Percentiles rank a stretch among this genome's conserved stretches.
Evolutionary conservation across 352 stramenopile genomes (phyloP).

Genomic region (Elongisporangium anandrum): DNA sequence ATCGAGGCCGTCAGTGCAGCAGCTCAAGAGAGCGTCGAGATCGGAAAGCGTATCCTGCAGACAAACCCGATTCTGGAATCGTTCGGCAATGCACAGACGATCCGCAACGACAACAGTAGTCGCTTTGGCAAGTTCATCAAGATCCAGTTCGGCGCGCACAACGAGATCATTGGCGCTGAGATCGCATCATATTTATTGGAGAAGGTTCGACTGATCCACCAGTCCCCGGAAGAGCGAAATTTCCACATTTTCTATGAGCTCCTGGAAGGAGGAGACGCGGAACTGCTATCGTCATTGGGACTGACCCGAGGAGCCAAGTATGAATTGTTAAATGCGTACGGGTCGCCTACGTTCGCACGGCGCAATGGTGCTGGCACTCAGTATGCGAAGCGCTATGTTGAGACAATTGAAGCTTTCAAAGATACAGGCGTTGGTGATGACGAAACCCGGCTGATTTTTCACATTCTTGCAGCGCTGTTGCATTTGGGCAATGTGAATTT

Average conservation of each 20-base stretch:
- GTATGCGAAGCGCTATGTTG: slow-evolving; percentile 51
- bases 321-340: slow-evolving; percentile 86
- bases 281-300: slow-evolving; percentile 56
- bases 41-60: slow-evolving; percentile 89
- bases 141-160: slow-evolving; percentile 83
- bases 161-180: slow-evolving; percentile 89
- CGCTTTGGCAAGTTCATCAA: slow-evolving; percentile 97
- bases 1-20: neutral
- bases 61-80: slow-evolving; percentile 97
- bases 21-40: slow-evolving; percentile 53
- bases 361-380: slow-evolving; percentile 30
- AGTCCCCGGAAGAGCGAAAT: slow-evolving; percentile 90
- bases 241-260: slow-evolving; percentile 97
- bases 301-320: slow-evolving; percentile 75
- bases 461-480: slow-evolving; percentile 88
- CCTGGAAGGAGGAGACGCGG: slow-evolving; percentile 69
- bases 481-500: slow-evolving; percentile 96
- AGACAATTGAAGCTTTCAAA: slow-evolving; percentile 73
- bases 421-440: slow-evolving; percentile 57
- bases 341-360: slow-evolving; percentile 24
- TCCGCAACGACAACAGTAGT: slow-evolving; percentile 96
- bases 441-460: slow-evolving; percentile 56
- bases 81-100: slow-evolving; percentile 96
- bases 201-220: slow-evolving; percentile 94
- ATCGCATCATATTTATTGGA: slow-evolving; percentile 97